A percentile compares a stretch with the other conserved stretches of the same genome.
These are phyloP conservation scores for Furcasterigmium furcatum DNA, from an alignment of 2,329 filamentous ascomycete species.

Conservation along the genomic window DNA sequence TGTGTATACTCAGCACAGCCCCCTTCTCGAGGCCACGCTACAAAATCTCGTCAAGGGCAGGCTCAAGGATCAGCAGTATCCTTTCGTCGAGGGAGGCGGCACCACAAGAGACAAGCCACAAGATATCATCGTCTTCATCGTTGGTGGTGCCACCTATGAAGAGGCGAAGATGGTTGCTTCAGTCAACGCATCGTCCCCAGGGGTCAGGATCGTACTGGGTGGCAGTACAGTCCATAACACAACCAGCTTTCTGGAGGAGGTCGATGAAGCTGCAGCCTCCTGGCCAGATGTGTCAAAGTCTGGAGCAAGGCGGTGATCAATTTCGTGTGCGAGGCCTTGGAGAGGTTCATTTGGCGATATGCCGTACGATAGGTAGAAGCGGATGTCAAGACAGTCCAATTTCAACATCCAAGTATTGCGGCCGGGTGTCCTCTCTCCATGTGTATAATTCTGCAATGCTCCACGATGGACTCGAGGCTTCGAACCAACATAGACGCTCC, in stretches of 20 bases:
- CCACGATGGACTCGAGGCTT: no score
- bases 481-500: no score
- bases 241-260: constrained; percentile 82
- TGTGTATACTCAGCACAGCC: constrained; percentile 96
- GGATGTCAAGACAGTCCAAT: no score
- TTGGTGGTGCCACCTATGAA: constrained; percentile 92
- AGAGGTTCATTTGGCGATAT: no score
- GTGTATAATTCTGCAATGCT: no score
- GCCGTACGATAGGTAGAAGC: no score
- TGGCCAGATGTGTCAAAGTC: constrained; percentile 69
- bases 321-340: no score
- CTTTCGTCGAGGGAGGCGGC: constrained; percentile 86
- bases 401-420: no score
- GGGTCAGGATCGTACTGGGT: constrained; percentile 83
- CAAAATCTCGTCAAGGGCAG: constrained; percentile 93
- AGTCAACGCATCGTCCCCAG: constrained; percentile 86
- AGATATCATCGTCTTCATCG: constrained; percentile 91
- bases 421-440: no score
- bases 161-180: constrained; percentile 96
- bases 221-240: constrained; percentile 89
- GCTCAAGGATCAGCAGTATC: constrained; percentile 82
- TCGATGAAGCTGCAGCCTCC: constrained; percentile 79
- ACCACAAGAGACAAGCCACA: constrained; percentile 93
- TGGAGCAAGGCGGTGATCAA: constrained; percentile 17
- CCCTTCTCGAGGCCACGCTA: constrained; percentile 79